phyloP scores from a whole-genome alignment of 1,284 basidiomycete genomes.

The Fomitopsis palustris region DNA sequence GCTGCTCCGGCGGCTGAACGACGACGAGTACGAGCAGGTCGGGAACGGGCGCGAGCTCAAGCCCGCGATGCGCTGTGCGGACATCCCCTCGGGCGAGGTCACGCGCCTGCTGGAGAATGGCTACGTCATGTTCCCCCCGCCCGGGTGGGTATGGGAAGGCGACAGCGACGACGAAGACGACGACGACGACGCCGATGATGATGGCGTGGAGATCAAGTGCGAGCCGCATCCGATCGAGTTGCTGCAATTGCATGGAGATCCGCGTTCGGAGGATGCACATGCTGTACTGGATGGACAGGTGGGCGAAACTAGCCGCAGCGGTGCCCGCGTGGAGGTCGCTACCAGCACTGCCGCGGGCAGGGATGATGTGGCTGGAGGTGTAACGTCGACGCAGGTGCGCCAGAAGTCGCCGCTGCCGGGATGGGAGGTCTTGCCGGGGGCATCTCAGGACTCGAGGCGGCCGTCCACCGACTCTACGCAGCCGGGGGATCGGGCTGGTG shows the following conservation, averaged over 20 bases:
- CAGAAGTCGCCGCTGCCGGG: not conserved
- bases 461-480: not conserved
- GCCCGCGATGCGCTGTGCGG: slow-evolving; percentile 18
- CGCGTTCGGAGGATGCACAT: not conserved
- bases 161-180: not conserved
- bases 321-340: not conserved
- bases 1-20: slow-evolving; percentile 9
- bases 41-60: slow-evolving; percentile 10
- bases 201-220: not conserved
- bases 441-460: not conserved
- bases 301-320: not conserved
- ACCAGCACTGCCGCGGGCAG: not conserved
- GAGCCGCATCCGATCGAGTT: slow-evolving; percentile 4
- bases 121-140: slow-evolving; percentile 14
- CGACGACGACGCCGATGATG: not conserved
- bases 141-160: slow-evolving; percentile 1
- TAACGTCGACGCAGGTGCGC: not conserved
- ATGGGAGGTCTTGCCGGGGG: not conserved
- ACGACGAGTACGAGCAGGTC: slow-evolving; percentile 26
- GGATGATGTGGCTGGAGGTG: not conserved
- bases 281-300: not conserved
- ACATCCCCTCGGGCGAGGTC: slow-evolving; percentile 25
- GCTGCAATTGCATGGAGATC: not conserved
- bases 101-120: slow-evolving; percentile 21
- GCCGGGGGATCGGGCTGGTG: not conserved